Evolutionary conservation across 768 basidiomycete genomes (phyloP).

Genomic region (Cystobasidium tubakii): DNA sequence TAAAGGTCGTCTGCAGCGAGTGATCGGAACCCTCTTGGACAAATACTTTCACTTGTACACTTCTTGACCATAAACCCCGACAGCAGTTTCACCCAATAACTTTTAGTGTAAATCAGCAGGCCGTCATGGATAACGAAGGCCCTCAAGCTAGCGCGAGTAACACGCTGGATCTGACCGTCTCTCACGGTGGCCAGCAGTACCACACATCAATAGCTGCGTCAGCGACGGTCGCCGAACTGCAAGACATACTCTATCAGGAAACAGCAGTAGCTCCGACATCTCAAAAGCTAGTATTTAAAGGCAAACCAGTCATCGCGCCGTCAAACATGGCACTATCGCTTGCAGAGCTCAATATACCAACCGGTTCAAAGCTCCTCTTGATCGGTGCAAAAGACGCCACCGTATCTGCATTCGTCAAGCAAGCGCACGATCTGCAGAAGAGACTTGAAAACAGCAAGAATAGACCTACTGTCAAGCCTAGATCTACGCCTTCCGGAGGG

Average conservation of each 20-base stretch:
- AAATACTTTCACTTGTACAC: too few species aligned
- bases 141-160: background rate
- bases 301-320: conserved; percentile 33
- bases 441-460: conserved; percentile 36
- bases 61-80: background rate
- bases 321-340: background rate
- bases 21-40: too few species aligned
- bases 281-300: conserved; percentile 39
- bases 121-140: background rate
- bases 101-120: background rate
- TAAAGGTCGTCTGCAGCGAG: too few species aligned
- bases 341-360: background rate
- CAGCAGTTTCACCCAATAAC: background rate
- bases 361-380: conserved; percentile 38
- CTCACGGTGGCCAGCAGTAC: conserved; percentile 12
- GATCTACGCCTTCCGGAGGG: background rate
- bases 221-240: conserved; percentile 17
- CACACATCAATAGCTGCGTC: conserved; percentile 1
- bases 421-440: conserved; percentile 19
- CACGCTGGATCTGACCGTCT: conserved; percentile 2
- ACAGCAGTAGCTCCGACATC: conserved; percentile 28
- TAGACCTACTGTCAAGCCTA: conserved; percentile 9
- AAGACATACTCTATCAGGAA: background rate
- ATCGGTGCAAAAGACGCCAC: conserved; percentile 28
- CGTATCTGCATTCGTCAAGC: conserved; percentile 17